Base-by-base conservation (phyloP, 441 rosid species). In the Brassica balearica region DNA sequence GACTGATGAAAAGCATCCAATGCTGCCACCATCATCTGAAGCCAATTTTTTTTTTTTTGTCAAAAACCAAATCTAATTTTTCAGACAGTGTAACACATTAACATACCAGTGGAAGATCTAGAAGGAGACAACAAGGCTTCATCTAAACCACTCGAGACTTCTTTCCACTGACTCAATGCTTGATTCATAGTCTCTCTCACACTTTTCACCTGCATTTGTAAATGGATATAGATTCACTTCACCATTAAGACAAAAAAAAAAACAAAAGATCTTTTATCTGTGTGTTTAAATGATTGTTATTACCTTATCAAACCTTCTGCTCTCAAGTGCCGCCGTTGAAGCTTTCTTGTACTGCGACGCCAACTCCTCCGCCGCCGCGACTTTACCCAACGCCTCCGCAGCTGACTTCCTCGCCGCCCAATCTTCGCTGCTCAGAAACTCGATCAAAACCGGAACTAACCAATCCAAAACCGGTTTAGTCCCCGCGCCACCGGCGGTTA, bases 281-380 rank as follows among this genome's bases (percentile, higher is more conserved):
- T 8, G 7, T 65, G 53, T 46, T 46, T 17, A 11, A 65, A 38
- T 5, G 29, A 17, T 23, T 25, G 43, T 32, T 27, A 19, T 62
- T 83, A 95, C 98, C 95, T 95, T 95, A 82, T 95, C 98, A 86
- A 92, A 95, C 78, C 94, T 85, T 85, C 91, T 88, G 71, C 70
- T 86, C 78, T 87, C 93, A 23, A 95, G 83, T 82, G 90, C 87
- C 55, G 65, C 74, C 81, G 88, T 72, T 73, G 89, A 91, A 15
- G 79, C 69, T 25, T 76, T 80, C 82, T 84, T 89, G 74, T 87
- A 87, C 61, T 85, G 86, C 20, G 74, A 71, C 0, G 95, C 97
- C 68, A 91, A 70, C 10, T 90, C 89, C 66, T 92, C 97, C 59
- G 56, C 88, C 71, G 81, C 36, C 10, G 95, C 93, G 32, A 95